Conservation (phyloP, 2,329 filamentous ascomycete species). For the Zasmidium angulare region DNA sequence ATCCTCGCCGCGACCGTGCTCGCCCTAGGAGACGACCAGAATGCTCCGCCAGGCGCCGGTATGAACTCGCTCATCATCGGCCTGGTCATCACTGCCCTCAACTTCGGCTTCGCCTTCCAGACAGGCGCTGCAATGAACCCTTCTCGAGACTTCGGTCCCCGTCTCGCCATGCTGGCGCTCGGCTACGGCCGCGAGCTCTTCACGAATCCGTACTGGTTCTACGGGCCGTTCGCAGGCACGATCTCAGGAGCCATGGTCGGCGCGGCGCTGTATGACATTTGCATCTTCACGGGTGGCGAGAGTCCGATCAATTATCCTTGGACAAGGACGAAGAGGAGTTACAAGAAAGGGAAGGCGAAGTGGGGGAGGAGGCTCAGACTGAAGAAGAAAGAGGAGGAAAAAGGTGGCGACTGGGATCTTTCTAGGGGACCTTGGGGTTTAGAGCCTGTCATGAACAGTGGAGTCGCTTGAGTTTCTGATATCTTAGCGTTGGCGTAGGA, state of each 20-base stretch:
- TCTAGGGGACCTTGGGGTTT: not conserved
- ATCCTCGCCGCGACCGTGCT: constrained; percentile 46
- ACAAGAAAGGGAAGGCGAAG: constrained; percentile 27
- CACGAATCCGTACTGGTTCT: constrained; percentile 48
- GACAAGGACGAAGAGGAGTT: constrained; percentile 27
- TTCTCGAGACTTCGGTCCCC: constrained; percentile 51
- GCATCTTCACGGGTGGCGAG: constrained; percentile 52
- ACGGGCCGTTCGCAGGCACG: constrained; percentile 45
- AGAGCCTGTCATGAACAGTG: not conserved
- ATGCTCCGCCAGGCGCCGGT: constrained; percentile 44
- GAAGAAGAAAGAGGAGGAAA: not conserved
- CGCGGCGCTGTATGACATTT: constrained; percentile 49
- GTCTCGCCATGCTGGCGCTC: constrained; percentile 46
- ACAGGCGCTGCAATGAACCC: constrained; percentile 53
- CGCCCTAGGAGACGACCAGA: constrained; percentile 33
- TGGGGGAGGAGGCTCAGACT: constrained; percentile 22
- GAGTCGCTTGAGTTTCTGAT: too few relatives aligned
- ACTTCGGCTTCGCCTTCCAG: constrained; percentile 47
- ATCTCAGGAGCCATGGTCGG: constrained; percentile 45
- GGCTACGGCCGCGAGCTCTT: constrained; percentile 44
- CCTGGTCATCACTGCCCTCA: constrained; percentile 40
- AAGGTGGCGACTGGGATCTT: not conserved
- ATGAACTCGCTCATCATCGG: constrained; percentile 54
- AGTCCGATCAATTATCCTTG: constrained; percentile 53
- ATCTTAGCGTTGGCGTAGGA: too few relatives aligned